A percentile compares a stretch with the other conserved stretches of the same genome.
These are phyloP conservation scores for Fusarium mundagurra DNA, from an alignment of 2,329 filamentous ascomycete species.

Conservation along the genomic window DNA sequence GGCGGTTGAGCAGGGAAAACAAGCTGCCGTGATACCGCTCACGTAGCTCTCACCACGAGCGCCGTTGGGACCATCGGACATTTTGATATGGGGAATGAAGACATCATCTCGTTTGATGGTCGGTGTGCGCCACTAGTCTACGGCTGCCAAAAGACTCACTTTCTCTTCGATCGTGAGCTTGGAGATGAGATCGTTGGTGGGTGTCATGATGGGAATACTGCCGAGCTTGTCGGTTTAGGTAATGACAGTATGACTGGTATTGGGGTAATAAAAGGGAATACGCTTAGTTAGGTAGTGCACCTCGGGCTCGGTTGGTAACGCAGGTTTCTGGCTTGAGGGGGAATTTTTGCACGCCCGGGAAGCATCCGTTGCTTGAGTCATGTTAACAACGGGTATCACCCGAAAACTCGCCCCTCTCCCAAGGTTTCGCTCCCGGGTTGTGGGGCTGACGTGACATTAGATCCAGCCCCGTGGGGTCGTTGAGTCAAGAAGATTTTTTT, in stretches of 20 bases:
- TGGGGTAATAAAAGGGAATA: background rate
- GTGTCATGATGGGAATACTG: background rate
- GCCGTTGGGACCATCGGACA: background rate
- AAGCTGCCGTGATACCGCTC: constrained; percentile 2
- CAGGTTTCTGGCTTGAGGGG: background rate
- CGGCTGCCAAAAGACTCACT: background rate
- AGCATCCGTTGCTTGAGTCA: background rate
- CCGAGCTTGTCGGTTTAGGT: background rate
- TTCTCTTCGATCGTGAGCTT: background rate
- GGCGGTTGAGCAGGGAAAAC: constrained; percentile 2
- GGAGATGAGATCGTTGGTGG: background rate
- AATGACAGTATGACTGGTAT: background rate
- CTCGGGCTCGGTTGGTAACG: background rate
- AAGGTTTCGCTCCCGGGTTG: background rate
- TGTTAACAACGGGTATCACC: fast-evolving
- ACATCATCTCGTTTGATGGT: background rate
- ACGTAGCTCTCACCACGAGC: constrained; percentile 4
- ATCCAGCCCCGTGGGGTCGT: background rate
- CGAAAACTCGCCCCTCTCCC: fast-evolving
- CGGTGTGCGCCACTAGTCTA: constrained; percentile 12
- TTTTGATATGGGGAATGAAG: constrained; percentile 11
- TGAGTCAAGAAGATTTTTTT: background rate
- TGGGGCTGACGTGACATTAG: background rate
- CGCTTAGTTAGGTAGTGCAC: no score
- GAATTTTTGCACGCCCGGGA: background rate